These are phyloP conservation scores for Stylonectria norvegica DNA, from an alignment of 2,329 filamentous ascomycete species.

Conservation along the genomic window DNA sequence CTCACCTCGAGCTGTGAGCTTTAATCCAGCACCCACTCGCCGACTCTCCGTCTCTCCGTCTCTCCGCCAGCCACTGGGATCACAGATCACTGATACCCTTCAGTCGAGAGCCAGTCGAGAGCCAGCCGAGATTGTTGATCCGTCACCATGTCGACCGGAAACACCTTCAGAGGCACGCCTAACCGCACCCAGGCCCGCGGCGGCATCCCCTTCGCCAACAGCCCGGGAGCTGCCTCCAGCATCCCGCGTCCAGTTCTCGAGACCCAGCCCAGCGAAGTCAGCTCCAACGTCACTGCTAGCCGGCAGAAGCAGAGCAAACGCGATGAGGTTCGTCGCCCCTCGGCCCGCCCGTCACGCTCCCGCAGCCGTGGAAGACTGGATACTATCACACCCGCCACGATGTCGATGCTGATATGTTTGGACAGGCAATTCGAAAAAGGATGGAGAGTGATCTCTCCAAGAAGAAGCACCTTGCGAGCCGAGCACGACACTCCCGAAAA, in stretches of 20 bases:
- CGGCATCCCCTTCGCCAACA: slow-evolving; percentile 58
- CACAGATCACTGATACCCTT: no score
- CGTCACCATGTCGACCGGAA: slow-evolving; percentile 51
- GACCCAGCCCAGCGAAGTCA: slow-evolving; percentile 53
- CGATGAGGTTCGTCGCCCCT: slow-evolving; percentile 77
- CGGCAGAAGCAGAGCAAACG: slow-evolving; percentile 95
- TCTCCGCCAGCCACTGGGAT: no score
- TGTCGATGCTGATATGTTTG: slow-evolving; percentile 16
- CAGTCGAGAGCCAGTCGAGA: no score
- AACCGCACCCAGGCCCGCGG: slow-evolving; percentile 58
- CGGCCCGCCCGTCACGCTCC: no score
- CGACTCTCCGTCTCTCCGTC: no score
- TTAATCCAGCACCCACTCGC: no score
- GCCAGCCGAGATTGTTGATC: no score
- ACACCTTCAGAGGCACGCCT: slow-evolving; percentile 68
- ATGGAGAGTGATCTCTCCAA: slow-evolving; percentile 97
- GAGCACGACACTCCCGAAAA: slow-evolving; percentile 83
- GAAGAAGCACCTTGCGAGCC: slow-evolving; percentile 79
- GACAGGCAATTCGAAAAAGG: slow-evolving; percentile 89
- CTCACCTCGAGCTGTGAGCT: no score
- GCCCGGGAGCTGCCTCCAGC: slow-evolving; percentile 57
- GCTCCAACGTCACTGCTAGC: slow-evolving; percentile 82
- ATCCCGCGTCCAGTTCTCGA: slow-evolving; percentile 74
- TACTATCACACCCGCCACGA: neutral
- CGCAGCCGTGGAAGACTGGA: neutral